Base-by-base conservation (phyloP, 257 asterid genomes). In the Solanum etuberosum region DNA sequence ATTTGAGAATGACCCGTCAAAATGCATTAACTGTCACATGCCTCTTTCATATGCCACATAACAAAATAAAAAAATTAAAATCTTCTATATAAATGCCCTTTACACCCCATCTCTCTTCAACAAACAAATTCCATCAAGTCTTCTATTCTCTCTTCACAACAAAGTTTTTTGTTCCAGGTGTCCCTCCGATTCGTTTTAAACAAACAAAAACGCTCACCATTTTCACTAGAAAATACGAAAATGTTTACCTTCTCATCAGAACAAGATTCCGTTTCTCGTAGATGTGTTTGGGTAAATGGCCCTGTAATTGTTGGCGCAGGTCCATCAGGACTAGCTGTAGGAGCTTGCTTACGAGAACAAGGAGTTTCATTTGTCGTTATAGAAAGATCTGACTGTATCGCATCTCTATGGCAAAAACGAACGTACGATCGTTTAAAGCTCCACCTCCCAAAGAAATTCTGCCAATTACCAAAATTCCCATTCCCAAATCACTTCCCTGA, bases 271-370 rank as follows among this genome's bases (percentile, higher is more conserved):
- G 83, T 90, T 34, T 81, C 95, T 9, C 91, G 94, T 9, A 90
- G 97, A 23, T 95, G 98, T 48, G 96, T 96, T 38, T 96, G 97
- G 97, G 99, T 96, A 1, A 95, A 94, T 87, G 98, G 98, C 15
- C 98, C 98, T 8, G 95, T 94, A 14, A 94, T 96, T 37, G 97
- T 96, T 54, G 99, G 99, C 3, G 98, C 95, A 7, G 99, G 99
- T 43, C 99, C 98, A 10, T 96, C 99, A 1, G 99, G 99, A 27
- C 91, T 96, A 32, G 99, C 99, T 4, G 99, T 96, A 16, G 99
- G 97, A 29, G 98, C 98, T 20, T 97, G 99, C 86, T 91, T 96
- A 2, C 89, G 89, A 82, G 92, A 91, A 40, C 94, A 94, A 43
- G 96, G 96, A 43, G 93, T 95, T 29, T 98, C 99, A 0, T 94